A percentile compares a stretch with the other conserved stretches of the same genome.
These are phyloP conservation scores for Nemania sp. DNA, from an alignment of 2,329 filamentous ascomycete genomes.

Conservation along the genomic window DNA sequence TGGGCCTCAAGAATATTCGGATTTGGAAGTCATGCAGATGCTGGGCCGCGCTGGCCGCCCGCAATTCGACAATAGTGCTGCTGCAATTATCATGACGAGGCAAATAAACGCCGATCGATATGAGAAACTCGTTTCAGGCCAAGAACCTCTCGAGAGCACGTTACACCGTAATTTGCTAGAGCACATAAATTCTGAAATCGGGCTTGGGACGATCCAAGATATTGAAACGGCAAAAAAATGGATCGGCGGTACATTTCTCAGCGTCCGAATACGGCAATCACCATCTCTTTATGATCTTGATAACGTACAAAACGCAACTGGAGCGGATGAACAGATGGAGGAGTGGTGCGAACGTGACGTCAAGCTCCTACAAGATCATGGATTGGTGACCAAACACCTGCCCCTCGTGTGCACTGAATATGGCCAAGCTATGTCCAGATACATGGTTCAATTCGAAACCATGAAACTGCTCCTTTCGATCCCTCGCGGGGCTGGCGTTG, in stretches of 20 bases:
- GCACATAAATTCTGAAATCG: constrained; percentile 83
- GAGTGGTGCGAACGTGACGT: constrained; percentile 73
- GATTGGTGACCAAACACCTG: constrained; percentile 55
- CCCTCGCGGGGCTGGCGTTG: constrained; percentile 61
- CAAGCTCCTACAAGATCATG: constrained; percentile 60
- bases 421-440: constrained; percentile 80
- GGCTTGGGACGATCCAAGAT: constrained; percentile 71
- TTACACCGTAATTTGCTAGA: constrained; percentile 80
- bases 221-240: constrained; percentile 69
- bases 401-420: constrained; percentile 68
- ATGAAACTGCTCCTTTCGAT: constrained; percentile 73
- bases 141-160: constrained; percentile 75
- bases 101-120: constrained; percentile 67
- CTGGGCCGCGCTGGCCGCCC: constrained; percentile 80
- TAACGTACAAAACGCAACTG: constrained; percentile 50
- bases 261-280: constrained; percentile 72
- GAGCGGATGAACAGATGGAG: constrained; percentile 66
- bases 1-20: constrained; percentile 70
- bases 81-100: constrained; percentile 79
- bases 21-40: constrained; percentile 90
- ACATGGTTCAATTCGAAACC: constrained; percentile 78
- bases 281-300: constrained; percentile 71
- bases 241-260: constrained; percentile 78
- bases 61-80: constrained; percentile 77
- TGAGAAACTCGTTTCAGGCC: constrained; percentile 72